Evolutionary conservation across 345 rosid species (phyloP).

Genomic region (Citrus trifoliata): DNA sequence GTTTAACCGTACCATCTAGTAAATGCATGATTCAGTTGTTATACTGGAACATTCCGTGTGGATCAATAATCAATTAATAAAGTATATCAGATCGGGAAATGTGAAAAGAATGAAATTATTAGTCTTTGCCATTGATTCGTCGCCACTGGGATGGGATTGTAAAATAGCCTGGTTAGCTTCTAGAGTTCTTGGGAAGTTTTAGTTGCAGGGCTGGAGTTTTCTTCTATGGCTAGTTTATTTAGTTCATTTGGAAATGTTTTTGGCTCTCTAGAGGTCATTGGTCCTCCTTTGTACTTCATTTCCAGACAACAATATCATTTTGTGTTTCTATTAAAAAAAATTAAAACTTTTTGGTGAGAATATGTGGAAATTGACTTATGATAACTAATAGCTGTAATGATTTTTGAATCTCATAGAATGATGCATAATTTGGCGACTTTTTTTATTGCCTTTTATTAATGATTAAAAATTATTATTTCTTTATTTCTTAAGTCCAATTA

Average conservation of each 20-base stretch:
- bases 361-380: not conserved
- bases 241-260: not conserved
- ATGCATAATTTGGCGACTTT: not conserved
- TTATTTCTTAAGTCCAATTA: not conserved
- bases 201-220: not conserved
- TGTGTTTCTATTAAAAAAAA: too few species aligned
- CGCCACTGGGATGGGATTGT: not conserved
- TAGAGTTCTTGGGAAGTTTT: not conserved
- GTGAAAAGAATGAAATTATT: not conserved
- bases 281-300: not conserved
- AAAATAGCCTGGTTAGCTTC: not conserved
- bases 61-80: not conserved
- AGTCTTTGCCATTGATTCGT: too few species aligned
- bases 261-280: not conserved
- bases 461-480: not conserved
- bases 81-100: not conserved
- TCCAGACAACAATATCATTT: not conserved
- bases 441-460: not conserved
- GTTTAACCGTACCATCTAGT: too few species aligned
- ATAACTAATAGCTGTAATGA: not conserved
- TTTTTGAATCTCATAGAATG: not conserved
- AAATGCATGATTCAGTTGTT: too few species aligned
- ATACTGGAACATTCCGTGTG: not conserved
- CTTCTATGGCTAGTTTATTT: not conserved
- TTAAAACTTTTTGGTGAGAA: too few species aligned